Percentiles rank a stretch among this genome's conserved stretches.
phyloP scores from a whole-genome alignment of 2,329 filamentous ascomycete genomes.

The Aciculosporium take region DNA sequence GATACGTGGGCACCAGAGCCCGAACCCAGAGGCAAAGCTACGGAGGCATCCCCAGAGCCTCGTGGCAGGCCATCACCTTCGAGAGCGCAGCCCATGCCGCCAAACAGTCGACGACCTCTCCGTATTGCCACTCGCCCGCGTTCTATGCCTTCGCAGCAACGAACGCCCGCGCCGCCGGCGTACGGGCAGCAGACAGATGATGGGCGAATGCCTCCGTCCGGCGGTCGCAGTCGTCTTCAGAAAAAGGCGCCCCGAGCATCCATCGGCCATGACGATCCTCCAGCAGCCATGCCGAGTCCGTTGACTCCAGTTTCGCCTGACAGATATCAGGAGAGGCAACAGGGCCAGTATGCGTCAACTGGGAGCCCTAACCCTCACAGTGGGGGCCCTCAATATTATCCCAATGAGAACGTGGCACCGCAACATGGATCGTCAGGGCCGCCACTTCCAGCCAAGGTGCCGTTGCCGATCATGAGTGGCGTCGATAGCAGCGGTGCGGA shows the following conservation, averaged over 20 bases:
- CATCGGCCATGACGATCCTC: conserved; percentile 20
- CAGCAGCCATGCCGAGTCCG: conserved; percentile 30
- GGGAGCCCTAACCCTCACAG: conserved; percentile 26
- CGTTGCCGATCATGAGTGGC: conserved; percentile 35
- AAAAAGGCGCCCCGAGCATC: conserved; percentile 42
- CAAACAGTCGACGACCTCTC: conserved; percentile 35
- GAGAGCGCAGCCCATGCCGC: conserved; percentile 38
- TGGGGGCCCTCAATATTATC: conserved; percentile 37
- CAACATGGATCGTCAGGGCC: conserved; percentile 31
- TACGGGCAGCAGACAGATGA: conserved; percentile 19
- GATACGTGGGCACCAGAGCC: conserved; percentile 68
- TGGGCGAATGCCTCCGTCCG: conserved; percentile 20
- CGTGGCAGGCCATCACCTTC: conserved; percentile 31
- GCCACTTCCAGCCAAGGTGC: conserved; percentile 57
- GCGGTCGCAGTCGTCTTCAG: conserved; percentile 46
- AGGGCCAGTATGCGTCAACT: conserved; percentile 19
- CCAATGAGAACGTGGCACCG: conserved; percentile 37
- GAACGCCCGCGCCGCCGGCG: conserved; percentile 10
- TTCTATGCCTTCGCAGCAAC: conserved; percentile 22
- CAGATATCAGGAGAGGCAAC: conserved; percentile 33
- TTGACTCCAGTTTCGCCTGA: conserved; percentile 38
- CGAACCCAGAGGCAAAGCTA: conserved; percentile 31
- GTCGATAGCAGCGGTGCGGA: conserved; percentile 27
- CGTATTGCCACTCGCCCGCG: conserved; percentile 37
- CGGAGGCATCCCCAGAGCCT: conserved; percentile 16